These are phyloP conservation scores for Cyclocybe cylindracea DNA, from an alignment of 768 basidiomycete genomes.

Conservation along the genomic window DNA sequence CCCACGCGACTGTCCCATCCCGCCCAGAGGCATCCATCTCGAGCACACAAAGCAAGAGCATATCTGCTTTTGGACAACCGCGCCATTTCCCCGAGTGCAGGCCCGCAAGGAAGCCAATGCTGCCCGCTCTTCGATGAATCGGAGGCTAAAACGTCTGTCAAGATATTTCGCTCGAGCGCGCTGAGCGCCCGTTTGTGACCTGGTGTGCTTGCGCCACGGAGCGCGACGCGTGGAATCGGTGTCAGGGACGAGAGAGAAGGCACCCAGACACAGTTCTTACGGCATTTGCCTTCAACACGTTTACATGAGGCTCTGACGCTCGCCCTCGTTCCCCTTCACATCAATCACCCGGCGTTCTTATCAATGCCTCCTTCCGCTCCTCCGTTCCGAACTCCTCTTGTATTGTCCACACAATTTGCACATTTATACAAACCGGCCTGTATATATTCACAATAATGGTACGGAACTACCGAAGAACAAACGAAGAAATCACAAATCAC, in stretches of 20 bases:
- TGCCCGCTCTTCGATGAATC: too few species aligned
- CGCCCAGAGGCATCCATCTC: neutral
- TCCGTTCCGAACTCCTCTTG: too few species aligned
- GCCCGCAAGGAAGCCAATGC: too few species aligned
- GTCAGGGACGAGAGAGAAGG: slow-evolving; percentile 1
- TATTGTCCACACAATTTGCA: too few species aligned
- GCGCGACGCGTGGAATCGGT: neutral
- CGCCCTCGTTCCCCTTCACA: slow-evolving; percentile 1
- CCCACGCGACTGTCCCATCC: neutral
- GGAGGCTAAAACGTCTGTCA: too few species aligned
- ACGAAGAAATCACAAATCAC: slow-evolving; percentile 19
- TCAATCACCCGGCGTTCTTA: neutral
- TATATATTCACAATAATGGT: too few species aligned
- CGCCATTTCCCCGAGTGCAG: too few species aligned
- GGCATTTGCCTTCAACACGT: slow-evolving; percentile 17
- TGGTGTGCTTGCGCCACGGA: neutral
- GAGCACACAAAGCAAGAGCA: slow-evolving; percentile 6
- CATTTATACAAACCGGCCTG: too few species aligned
- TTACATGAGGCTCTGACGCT: slow-evolving; percentile 7
- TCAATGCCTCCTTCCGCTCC: too few species aligned
- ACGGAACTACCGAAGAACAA: neutral
- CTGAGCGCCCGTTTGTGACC: too few species aligned
- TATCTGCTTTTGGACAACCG: too few species aligned
- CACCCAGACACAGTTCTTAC: slow-evolving; percentile 1
- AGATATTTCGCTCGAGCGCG: too few species aligned